Evolutionary conservation across 2,329 filamentous ascomycete genomes (phyloP), one percentile per base, ranked within the genome.

Genomic region (Xenoacremonium recifei): DNA sequence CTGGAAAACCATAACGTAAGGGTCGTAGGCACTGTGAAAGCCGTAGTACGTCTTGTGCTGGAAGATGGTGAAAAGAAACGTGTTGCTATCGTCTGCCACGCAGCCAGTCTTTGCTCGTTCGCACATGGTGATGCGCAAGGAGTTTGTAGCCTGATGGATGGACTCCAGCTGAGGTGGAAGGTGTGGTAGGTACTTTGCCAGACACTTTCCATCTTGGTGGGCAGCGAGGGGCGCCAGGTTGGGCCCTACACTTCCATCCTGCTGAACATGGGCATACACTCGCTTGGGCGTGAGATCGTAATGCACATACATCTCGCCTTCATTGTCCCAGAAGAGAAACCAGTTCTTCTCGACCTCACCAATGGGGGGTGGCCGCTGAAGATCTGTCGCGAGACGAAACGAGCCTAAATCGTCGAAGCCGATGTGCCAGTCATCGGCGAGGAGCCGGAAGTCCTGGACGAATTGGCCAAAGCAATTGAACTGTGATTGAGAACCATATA

Each of bases 71-170:
- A 82, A 59, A 44, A 81, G 62, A 54, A 77, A 79, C 0, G 79
- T 82, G 51, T 81, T 80, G 16, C 46, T 48, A 5, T 68, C 63
- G 32, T 63, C 61, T 0, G 67, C 57, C 1, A 55, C 36, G 54
- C 79, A 82, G 0, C 15, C 39, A 0, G 61, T 50, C 32, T 81
- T 76, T 2, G 61, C 49, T 2, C 73, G 67, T 7, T 62, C 60
- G 61, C 79, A 82, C 39, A 80, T 62, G 3, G 78, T 82, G 27
- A 82, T 60, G 2, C 69, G 60, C 1, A 82, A 64, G 2, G 76
- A 78, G 56, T 83, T 83, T 16, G 77, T 81, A 5, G 79, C 73
- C 56, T 83, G 79, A 51, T 82, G 79, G 21, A 81, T 70, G 0
- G 68, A 73, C 54, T 77, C 73, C 17, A 66, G 46, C 4, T 63